Conservation (phyloP, 768 basidiomycete genomes). For the Russula vinacea region DNA sequence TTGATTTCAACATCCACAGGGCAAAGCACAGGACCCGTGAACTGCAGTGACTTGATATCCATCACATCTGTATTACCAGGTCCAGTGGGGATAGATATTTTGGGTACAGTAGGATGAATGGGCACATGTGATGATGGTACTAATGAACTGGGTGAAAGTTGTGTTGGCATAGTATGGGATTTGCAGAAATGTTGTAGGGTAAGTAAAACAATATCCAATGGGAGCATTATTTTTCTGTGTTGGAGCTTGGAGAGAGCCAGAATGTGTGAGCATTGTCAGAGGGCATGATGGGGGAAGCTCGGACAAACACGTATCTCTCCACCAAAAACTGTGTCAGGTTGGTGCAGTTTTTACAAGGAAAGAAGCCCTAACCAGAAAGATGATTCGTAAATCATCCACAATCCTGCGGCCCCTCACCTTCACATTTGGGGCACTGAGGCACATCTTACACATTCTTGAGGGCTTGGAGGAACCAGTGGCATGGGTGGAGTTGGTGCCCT, state of each 20-base stretch:
- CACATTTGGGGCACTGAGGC: too few relatives aligned
- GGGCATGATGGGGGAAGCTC: slow-evolving; percentile 59
- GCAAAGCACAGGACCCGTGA: slow-evolving; percentile 27
- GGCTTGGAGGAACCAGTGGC: too few relatives aligned
- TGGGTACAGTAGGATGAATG: slow-evolving; percentile 47
- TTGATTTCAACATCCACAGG: slow-evolving; percentile 39
- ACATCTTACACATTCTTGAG: too few relatives aligned
- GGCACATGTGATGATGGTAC: slow-evolving; percentile 52
- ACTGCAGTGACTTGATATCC: slow-evolving; percentile 46
- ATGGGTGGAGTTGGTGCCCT: too few relatives aligned
- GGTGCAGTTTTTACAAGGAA: background rate
- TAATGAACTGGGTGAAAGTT: slow-evolving; percentile 46
- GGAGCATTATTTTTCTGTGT: slow-evolving; percentile 4
- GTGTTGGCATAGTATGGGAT: slow-evolving; percentile 71
- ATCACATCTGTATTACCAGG: slow-evolving; percentile 40
- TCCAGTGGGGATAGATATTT: slow-evolving; percentile 43
- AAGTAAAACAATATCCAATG: slow-evolving; percentile 54
- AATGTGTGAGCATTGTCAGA: slow-evolving; percentile 36
- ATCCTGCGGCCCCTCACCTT: too few relatives aligned
- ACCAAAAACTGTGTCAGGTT: slow-evolving; percentile 65
- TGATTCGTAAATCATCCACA: slow-evolving; percentile 75
- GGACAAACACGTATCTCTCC: slow-evolving; percentile 77
- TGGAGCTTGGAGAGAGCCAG: slow-evolving; percentile 13
- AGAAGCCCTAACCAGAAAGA: slow-evolving; percentile 58
- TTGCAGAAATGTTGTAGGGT: slow-evolving; percentile 66